Conservation (phyloP, 495 filamentous ascomycete genomes). For the Jackrogersella minutella region DNA sequence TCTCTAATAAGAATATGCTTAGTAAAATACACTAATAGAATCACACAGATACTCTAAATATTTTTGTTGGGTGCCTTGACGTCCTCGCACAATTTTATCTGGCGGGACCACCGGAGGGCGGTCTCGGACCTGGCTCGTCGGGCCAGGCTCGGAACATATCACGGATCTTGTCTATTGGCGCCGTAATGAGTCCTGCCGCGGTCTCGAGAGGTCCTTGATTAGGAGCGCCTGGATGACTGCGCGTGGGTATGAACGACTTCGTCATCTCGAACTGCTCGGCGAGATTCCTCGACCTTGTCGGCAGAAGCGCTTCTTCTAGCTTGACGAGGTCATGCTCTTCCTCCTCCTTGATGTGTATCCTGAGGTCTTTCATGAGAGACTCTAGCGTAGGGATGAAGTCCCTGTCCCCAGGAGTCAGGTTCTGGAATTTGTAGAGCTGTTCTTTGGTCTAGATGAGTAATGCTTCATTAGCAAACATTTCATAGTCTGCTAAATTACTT, state of each 20-base stretch:
- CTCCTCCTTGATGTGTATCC: conserved; percentile 68
- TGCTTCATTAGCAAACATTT: neutral
- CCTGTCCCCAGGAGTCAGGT: conserved; percentile 54
- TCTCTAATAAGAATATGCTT: neutral
- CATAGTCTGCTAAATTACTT: too few species aligned
- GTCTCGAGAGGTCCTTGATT: conserved; percentile 63
- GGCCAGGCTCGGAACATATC: conserved; percentile 48
- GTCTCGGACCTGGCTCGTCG: conserved; percentile 7
- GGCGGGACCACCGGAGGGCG: conserved; percentile 14
- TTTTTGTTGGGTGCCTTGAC: neutral
- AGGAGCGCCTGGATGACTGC: conserved; percentile 62
- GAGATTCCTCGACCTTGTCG: conserved; percentile 50
- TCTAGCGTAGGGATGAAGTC: conserved; percentile 63
- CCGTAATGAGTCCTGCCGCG: conserved; percentile 55
- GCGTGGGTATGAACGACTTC: conserved; percentile 68
- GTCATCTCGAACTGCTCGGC: conserved; percentile 64
- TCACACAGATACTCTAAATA: neutral
- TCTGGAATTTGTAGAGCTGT: conserved; percentile 67
- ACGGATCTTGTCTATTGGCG: conserved; percentile 60
- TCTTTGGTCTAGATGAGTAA: conserved; percentile 65
- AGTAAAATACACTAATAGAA: neutral
- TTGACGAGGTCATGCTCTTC: conserved; percentile 64
- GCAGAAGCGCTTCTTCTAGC: conserved; percentile 58
- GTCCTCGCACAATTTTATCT: conserved; percentile 7
- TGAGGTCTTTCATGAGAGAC: conserved; percentile 59